Percentiles rank a stretch among this genome's conserved stretches.
Evolutionary conservation across 768 basidiomycete species (phyloP).

Genomic region (Podaxis sp.): DNA sequence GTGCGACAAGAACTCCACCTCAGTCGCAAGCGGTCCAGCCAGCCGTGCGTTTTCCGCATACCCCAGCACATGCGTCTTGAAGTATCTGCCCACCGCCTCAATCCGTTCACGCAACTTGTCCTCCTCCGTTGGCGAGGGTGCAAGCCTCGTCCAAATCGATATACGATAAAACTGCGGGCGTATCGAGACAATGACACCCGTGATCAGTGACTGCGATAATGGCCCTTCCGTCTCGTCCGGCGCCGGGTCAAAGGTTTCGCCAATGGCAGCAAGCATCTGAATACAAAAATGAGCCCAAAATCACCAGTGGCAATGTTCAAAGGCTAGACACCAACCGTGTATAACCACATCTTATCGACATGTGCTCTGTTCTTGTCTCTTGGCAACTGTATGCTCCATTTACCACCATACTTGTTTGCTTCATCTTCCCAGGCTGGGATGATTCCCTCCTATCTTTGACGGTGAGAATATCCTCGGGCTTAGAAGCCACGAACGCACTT

Average conservation of each 20-base stretch:
- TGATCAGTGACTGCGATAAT: conserved; percentile 61
- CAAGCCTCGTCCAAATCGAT: conserved; percentile 94
- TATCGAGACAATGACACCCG: conserved; percentile 92
- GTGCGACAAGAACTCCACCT: conserved; percentile 93
- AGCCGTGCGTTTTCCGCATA: conserved; percentile 71
- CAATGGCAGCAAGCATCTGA: conserved; percentile 99
- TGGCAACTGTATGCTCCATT: conserved; percentile 98
- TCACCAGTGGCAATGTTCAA: background rate
- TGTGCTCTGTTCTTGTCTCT: conserved; percentile 83
- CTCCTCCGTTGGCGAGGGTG: conserved; percentile 52
- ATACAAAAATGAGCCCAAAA: conserved; percentile 9
- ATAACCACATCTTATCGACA: conserved; percentile 97
- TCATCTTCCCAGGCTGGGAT: conserved; percentile 98
- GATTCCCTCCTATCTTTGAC: conserved; percentile 69
- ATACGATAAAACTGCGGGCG: conserved; percentile 94
- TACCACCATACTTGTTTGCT: conserved; percentile 95
- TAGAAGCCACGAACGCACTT: conserved; percentile 51
- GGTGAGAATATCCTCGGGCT: background rate
- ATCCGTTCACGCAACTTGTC: conserved; percentile 70
- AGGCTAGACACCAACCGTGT: conserved; percentile 59
- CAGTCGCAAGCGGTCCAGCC: conserved; percentile 83
- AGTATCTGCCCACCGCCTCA: conserved; percentile 80
- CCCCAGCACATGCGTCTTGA: conserved; percentile 88
- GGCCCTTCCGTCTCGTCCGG: conserved; percentile 46
- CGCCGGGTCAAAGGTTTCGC: conserved; percentile 95